Evolutionary conservation across 768 basidiomycete species (phyloP), one percentile per base, ranked within the genome.

Genomic region (Mycena maculata): DNA sequence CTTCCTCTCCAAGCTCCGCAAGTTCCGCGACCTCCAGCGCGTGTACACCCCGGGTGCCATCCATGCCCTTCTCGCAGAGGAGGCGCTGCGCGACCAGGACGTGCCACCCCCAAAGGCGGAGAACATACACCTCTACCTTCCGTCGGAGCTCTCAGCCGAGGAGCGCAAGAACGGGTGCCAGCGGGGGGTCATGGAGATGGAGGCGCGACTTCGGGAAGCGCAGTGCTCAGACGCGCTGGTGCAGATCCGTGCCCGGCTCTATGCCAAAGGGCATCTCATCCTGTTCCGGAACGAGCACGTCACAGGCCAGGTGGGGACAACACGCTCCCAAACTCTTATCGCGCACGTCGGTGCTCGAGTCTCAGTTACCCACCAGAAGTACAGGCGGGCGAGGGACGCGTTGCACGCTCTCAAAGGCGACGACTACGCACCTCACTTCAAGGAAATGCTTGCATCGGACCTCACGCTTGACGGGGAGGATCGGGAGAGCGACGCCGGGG

Each of bases 1-100:
- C 16, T 41, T 70, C 25, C 4, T 31, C 18, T 10, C 28, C 9
- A 68, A 69, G 33, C 23, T 67, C 16, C 20, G 16, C 3, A 22
- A 18, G 8, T 70, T 70, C 47, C 33, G 71, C 0, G 25, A 27
- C 5, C 41, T 52, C 11, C 59, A 69, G 55, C 58, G 45, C 15
- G 23, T 50, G 12, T 36, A 56, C 27, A 62, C 45, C 22, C 65
- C 68, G 4, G 53, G 53, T 2, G 53, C 53, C n/a, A 18, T 39
- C 2, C 53, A 36, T 4, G 53, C 38, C 7, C 10, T 55, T 9
- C 12, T 15, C 13, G 36, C 23, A 5, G 36, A 55, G 33, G 53
- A 55, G 20, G 53, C 53, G 12, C 20, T 16, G 2, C 53, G 38
- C 2, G 25, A 55, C 36, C 23, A 22, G 11, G 36, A 55, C 38